A percentile compares a stretch with the other conserved stretches of the same genome.
phyloP scores from a whole-genome alignment of 352 stramenopile genomes.

The Pythium dissotocum region DNA sequence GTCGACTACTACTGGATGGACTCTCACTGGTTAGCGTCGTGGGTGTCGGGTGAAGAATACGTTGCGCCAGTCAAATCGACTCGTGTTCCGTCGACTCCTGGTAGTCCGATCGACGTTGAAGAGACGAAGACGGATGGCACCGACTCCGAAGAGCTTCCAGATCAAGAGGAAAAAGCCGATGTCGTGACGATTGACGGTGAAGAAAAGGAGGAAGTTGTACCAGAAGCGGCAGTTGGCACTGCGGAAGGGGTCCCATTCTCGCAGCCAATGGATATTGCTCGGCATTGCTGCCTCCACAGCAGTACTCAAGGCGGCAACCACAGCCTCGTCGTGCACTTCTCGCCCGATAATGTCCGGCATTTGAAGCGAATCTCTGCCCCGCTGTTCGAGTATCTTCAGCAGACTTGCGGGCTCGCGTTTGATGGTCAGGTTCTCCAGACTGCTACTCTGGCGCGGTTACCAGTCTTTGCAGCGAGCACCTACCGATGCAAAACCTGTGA shows the following conservation, averaged over 20 bases:
- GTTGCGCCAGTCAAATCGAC: not conserved
- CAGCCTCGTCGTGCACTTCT: constrained; percentile 33
- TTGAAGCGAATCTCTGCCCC: constrained; percentile 64
- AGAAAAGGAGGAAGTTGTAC: not conserved
- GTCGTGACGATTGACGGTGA: constrained; percentile 13
- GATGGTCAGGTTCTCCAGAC: constrained; percentile 6
- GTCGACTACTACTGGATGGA: constrained; percentile 73
- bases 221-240: not conserved
- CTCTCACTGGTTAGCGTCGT: constrained; percentile 55
- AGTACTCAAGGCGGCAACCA: not conserved
- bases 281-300: constrained; percentile 53
- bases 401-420: constrained; percentile 37
- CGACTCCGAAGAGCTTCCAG: constrained; percentile 14
- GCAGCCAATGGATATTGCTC: constrained; percentile 48
- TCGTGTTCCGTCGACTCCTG: not conserved
- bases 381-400: constrained; percentile 47
- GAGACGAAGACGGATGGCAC: constrained; percentile 23
- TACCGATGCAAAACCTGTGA: constrained; percentile 58
- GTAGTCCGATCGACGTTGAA: constrained; percentile 2
- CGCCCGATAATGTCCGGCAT: constrained; percentile 47
- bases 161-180: not conserved
- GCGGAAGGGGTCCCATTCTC: constrained; percentile 56
- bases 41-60: constrained; percentile 61
- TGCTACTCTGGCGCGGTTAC: not conserved
- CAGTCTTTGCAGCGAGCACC: constrained; percentile 41